Conservation (phyloP, 2,329 filamentous ascomycete genomes). For the Clarireedia sp. region DNA sequence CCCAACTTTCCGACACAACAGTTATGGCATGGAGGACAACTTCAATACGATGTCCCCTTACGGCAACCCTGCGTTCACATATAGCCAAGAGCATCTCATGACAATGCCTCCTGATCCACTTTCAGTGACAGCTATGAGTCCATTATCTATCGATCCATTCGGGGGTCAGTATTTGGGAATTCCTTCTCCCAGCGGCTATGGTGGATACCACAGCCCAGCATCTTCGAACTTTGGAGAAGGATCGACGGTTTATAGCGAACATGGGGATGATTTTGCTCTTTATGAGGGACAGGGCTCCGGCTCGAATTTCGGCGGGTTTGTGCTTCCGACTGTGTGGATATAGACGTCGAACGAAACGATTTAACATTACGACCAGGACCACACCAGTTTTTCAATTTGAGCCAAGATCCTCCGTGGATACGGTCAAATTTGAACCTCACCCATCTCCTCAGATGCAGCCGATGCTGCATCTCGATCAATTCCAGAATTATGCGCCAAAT, state of each 20-base stretch:
- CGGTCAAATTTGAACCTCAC: slow-evolving; percentile 23
- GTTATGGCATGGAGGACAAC: slow-evolving; percentile 41
- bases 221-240: slow-evolving; percentile 55
- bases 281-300: slow-evolving; percentile 29
- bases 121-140: slow-evolving; percentile 43
- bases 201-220: slow-evolving; percentile 49
- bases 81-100: slow-evolving; percentile 55
- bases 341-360: slow-evolving; percentile 27
- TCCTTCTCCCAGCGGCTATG: slow-evolving; percentile 50
- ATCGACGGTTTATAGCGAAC: slow-evolving; percentile 56
- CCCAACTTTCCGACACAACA: slow-evolving; percentile 50
- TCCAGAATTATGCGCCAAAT: slow-evolving; percentile 10
- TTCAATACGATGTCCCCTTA: slow-evolving; percentile 46
- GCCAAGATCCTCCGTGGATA: slow-evolving; percentile 16
- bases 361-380: slow-evolving; percentile 29
- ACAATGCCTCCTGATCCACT: slow-evolving; percentile 43
- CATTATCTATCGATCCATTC: slow-evolving; percentile 45
- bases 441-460: slow-evolving; percentile 8
- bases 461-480: slow-evolving; percentile 15
- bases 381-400: slow-evolving; percentile 24
- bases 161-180: slow-evolving; percentile 51
- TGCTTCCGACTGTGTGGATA: slow-evolving; percentile 31
- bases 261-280: slow-evolving; percentile 40
- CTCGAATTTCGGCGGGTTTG: slow-evolving; percentile 31
- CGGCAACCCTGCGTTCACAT: slow-evolving; percentile 51